Evolutionary conservation across 305 asterid genomes (phyloP), one percentile per base, ranked within the genome.

Genomic region (Vinca major): DNA sequence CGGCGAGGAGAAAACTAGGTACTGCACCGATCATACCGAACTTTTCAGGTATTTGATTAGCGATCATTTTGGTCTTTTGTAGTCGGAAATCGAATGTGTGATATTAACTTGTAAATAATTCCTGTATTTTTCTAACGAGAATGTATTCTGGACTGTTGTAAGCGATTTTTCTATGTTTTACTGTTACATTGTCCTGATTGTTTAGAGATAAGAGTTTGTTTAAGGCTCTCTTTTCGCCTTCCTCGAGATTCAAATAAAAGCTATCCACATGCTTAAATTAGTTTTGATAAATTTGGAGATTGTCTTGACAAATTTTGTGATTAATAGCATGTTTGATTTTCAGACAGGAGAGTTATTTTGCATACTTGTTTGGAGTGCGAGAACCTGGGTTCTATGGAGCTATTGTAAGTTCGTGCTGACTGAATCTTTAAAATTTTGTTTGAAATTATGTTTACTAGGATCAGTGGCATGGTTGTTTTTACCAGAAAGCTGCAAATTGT

Each of bases 321-420:
- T 66, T 66, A 56, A 64, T 71, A 41, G 54, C 61, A 74, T 68
- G 62, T 51, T 62, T 77, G 68, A 74, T 75, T 52, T 45, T 56
- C 71, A 92, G 98, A 69, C 94, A 92, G 95, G 98, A 92, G 83
- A 92, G 98, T 82, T 92, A 92, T 74, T 92, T 92, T 62, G 92
- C 96, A n/a, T 92, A 92, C 89, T 83, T 90, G 84, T 92, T 90
- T 78, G 98, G 98, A 79, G 98, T 92, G 79, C 81, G 73, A 77
- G 98, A 90, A 77, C 98, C 97, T 67, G 98, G 90, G 45, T 92
- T 88, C 80, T 92, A 86, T 80, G 97, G 95, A 77, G 93, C 97
- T 79, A 79, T 92, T 71, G 98, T 92, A 81, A 92, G 98, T 83
- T 84, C 17, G 9, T 43, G 11, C 1, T 50, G 12, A 64, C 60